Conservation (phyloP, 345 rosid species). For the Lepidium aucheri region DNA sequence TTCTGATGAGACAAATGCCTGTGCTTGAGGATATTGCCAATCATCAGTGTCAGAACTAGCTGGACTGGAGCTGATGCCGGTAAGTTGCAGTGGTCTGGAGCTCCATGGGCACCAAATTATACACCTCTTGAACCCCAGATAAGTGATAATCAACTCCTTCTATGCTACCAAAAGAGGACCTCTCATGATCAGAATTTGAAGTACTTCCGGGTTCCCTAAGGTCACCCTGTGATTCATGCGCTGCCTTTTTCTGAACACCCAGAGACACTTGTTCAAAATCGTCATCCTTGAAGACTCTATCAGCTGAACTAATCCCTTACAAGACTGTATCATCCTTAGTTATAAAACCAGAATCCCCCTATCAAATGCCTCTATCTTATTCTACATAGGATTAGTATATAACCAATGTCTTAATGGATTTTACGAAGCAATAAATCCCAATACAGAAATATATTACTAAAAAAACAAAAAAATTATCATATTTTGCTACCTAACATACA, state of each 20-base stretch:
- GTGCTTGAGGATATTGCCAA: too few species aligned
- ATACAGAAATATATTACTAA: too few species aligned
- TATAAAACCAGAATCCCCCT: conserved; percentile 23
- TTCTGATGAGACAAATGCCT: too few species aligned
- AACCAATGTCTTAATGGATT: too few species aligned
- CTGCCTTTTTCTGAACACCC: conserved; percentile 50
- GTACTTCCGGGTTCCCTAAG: conserved; percentile 30
- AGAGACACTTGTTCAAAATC: conserved; percentile 88
- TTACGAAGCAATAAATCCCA: too few species aligned
- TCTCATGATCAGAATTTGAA: conserved; percentile 41
- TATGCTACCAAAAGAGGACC: conserved; percentile 26
- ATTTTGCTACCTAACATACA: too few species aligned
- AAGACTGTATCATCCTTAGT: conserved; percentile 18
- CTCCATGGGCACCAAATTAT: conserved; percentile 35
- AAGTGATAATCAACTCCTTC: conserved; percentile 32
- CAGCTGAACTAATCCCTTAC: conserved; percentile 28
- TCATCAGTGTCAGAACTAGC: too few species aligned
- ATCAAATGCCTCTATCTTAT: conserved; percentile 32
- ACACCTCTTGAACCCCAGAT: conserved; percentile 19
- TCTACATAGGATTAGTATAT: conserved; percentile 31
- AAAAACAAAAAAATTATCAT: too few species aligned
- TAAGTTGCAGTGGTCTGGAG: too few species aligned
- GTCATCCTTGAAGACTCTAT: conserved; percentile 44
- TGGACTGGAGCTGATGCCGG: too few species aligned
- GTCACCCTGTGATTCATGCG: conserved; percentile 25